These are phyloP conservation scores for Sechiopsis laciniata DNA, from an alignment of 306 rosid genomes.

Conservation along the genomic window DNA sequence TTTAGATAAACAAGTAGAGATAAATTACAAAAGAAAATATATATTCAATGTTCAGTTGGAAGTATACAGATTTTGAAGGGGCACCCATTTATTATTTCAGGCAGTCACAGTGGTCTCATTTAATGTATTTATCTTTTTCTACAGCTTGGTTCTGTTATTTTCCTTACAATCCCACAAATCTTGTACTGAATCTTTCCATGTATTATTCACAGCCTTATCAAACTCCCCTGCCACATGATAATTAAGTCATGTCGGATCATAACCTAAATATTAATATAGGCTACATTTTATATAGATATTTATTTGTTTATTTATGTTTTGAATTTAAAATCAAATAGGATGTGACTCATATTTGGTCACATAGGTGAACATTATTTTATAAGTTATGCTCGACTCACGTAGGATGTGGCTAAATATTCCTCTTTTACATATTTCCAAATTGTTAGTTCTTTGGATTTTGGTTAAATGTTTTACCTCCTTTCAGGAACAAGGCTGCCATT, in stretches of 20 bases:
- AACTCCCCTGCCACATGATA: neutral
- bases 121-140: neutral
- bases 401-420: too few relatives aligned
- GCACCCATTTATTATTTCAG: neutral
- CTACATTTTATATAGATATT: too few relatives aligned
- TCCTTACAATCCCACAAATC: neutral
- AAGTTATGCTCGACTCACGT: too few relatives aligned
- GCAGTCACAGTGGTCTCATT: neutral
- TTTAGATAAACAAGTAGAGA: too few relatives aligned
- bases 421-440: neutral
- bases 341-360: too few relatives aligned
- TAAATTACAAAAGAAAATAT: too few relatives aligned
- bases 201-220: neutral
- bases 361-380: too few relatives aligned
- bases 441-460: conserved; percentile 17
- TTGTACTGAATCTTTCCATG: neutral
- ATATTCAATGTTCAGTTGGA: neutral
- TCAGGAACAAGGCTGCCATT: conserved; percentile 87
- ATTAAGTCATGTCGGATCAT: too few relatives aligned
- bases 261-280: too few relatives aligned
- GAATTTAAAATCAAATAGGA: too few relatives aligned
- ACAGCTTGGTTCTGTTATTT: neutral
- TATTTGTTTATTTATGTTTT: too few relatives aligned
- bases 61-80: neutral
- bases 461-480: neutral